Percentiles rank a stretch among this genome's conserved stretches.
Conservation (phyloP, 75 land plant species). For the Gnetum montanum region DNA sequence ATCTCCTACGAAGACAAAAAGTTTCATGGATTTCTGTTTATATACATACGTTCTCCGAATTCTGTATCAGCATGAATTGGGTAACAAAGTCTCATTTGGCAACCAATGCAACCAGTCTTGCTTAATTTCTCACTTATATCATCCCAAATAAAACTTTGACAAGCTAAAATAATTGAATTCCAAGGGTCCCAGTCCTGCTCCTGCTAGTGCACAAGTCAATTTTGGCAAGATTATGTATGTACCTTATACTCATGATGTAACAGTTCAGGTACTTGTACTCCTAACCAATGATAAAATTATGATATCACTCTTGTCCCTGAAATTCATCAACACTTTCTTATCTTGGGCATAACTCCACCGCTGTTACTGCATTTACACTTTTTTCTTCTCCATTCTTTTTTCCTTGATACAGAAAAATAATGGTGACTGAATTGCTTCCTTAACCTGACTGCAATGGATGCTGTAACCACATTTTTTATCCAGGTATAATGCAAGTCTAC, state of each 20-base stretch:
- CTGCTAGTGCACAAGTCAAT: conserved; percentile 29
- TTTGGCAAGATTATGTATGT: too few relatives aligned
- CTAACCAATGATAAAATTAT: too few relatives aligned
- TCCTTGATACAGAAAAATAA: too few relatives aligned
- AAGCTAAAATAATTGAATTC: conserved; percentile 14
- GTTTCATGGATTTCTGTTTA: conserved; percentile 16
- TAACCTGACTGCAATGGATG: conserved; percentile 16
- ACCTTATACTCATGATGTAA: too few relatives aligned
- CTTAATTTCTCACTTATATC: conserved; percentile 3
- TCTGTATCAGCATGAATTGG: conserved; percentile 12
- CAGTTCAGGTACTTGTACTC: too few relatives aligned
- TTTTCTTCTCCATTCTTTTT: too few relatives aligned
- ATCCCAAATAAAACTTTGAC: conserved; percentile 23
- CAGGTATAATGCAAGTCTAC: conserved; percentile 10
- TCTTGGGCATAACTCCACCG: too few relatives aligned
- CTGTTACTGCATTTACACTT: too few relatives aligned
- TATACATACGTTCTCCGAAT: conserved; percentile 10
- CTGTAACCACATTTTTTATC: conserved; percentile 16
- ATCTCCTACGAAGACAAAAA: too few relatives aligned
- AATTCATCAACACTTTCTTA: conserved; percentile 19
- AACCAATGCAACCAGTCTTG: conserved; percentile 7
- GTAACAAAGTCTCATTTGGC: conserved; percentile 8
- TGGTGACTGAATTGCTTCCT: conserved; percentile 7
- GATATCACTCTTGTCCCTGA: conserved; percentile 31
- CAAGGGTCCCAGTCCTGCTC: too few relatives aligned